phyloP scores from a whole-genome alignment of 1,284 basidiomycete species.

The Pseudomicrostroma phylloplanum region DNA sequence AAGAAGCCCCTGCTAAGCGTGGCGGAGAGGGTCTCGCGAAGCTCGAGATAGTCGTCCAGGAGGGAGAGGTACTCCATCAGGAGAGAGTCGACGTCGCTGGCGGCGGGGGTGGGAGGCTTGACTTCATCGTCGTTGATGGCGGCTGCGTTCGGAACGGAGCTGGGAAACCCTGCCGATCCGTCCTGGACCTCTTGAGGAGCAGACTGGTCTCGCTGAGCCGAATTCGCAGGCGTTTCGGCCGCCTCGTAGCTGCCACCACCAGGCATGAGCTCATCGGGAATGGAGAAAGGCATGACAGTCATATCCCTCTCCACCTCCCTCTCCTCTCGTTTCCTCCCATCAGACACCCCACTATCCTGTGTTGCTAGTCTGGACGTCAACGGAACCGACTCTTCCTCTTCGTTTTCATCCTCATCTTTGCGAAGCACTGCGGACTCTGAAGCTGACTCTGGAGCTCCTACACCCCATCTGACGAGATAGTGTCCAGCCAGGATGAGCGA shows the following conservation, averaged over 20 bases:
- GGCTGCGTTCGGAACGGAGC: not conserved
- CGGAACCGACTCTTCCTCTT: slow-evolving; percentile 2
- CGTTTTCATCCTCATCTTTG: slow-evolving; percentile 1
- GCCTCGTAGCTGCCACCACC: not conserved
- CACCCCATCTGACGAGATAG: not conserved
- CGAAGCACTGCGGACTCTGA: not conserved
- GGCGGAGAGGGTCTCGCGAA: not conserved
- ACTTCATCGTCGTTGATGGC: not conserved
- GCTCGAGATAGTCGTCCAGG: slow-evolving; percentile 10
- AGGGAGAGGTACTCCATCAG: slow-evolving; percentile 10
- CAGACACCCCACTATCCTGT: not conserved
- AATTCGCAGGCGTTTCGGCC: not conserved
- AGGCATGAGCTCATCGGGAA: not conserved
- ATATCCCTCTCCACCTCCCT: not conserved
- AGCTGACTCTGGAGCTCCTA: not conserved
- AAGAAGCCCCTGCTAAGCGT: slow-evolving; percentile 5
- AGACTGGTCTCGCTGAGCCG: not conserved
- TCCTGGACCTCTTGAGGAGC: not conserved
- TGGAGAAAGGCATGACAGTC: not conserved
- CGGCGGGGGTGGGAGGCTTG: no score
- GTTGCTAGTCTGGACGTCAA: not conserved
- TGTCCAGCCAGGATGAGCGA: slow-evolving; percentile 24
- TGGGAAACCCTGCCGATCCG: not conserved
- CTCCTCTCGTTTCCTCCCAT: not conserved
- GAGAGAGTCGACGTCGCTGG: not conserved